Evolutionary conservation across 1,139 yeast genomes (phyloP).

Genomic region (Oligophagozyma castellii): DNA sequence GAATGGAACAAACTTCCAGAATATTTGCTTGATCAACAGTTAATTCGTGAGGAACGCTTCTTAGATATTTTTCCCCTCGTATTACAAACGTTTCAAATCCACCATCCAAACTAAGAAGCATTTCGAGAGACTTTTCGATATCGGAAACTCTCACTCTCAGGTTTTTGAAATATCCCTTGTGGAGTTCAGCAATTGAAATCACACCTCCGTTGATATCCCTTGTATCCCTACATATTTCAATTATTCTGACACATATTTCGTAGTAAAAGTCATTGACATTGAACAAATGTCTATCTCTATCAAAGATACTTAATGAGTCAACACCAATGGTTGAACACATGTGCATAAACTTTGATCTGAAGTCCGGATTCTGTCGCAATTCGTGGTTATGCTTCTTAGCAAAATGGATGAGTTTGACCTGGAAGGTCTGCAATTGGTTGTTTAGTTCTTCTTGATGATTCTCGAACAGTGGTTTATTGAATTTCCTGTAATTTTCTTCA

Average conservation of each 20-base stretch:
- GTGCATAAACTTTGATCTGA: conserved; percentile 55
- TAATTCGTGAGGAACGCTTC: conserved; percentile 39
- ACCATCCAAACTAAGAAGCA: conserved; percentile 31
- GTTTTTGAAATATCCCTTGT: conserved; percentile 24
- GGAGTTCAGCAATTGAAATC: conserved; percentile 49
- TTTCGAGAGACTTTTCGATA: conserved; percentile 34
- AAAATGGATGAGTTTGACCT: conserved; percentile 44
- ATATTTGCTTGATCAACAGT: conserved; percentile 54
- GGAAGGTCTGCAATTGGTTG: conserved; percentile 47
- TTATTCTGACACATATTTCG: conserved; percentile 56
- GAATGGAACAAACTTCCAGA: conserved; percentile 60
- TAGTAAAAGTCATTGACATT: conserved; percentile 42
- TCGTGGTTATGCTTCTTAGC: conserved; percentile 53
- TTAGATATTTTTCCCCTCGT: conserved; percentile 29
- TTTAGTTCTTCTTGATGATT: conserved; percentile 38
- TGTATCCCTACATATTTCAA: conserved; percentile 62
- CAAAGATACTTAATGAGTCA: conserved; percentile 50
- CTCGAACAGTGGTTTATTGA: conserved; percentile 21
- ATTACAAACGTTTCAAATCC: conserved; percentile 33
- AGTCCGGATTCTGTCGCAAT: conserved; percentile 48
- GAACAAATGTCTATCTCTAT: conserved; percentile 25
- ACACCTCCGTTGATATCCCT: conserved; percentile 70
- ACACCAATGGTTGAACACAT: conserved; percentile 71
- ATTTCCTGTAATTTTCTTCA: conserved; percentile 7
- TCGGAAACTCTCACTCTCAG: conserved; percentile 33